Evolutionary conservation across 163 green algal species (phyloP).

Genomic region (Chloroidium sp.): DNA sequence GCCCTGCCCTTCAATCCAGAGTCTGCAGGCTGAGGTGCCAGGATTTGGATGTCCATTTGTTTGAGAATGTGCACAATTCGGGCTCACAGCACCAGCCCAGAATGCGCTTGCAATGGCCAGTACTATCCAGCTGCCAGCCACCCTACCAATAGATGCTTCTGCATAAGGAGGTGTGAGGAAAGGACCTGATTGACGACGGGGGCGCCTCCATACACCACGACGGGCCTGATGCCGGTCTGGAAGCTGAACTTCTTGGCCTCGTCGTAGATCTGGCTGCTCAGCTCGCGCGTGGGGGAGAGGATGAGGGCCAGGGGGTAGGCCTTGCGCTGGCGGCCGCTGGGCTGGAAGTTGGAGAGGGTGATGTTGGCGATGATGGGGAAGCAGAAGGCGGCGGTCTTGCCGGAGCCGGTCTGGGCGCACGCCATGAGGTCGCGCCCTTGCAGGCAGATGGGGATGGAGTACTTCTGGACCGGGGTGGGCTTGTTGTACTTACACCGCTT

Average conservation of each 20-base stretch:
- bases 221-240: constrained; percentile 81
- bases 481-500: constrained; percentile 92
- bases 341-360: constrained; percentile 24
- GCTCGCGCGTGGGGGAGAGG: constrained; percentile 90
- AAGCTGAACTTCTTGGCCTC: constrained; percentile 90
- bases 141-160: background rate
- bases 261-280: constrained; percentile 89
- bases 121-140: too few relatives aligned
- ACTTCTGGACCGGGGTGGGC: constrained; percentile 88
- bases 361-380: constrained; percentile 95
- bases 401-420: constrained; percentile 79
- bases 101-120: too few relatives aligned
- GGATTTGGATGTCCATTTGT: too few relatives aligned
- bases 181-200: constrained; percentile 17
- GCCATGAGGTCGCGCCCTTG: constrained; percentile 92
- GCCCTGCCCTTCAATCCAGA: too few relatives aligned
- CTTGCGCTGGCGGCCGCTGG: constrained; percentile 12
- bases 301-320: constrained; percentile 87
- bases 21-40: too few relatives aligned
- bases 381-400: constrained; percentile 91
- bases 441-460: constrained; percentile 93
- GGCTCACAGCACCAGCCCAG: too few relatives aligned
- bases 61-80: too few relatives aligned
- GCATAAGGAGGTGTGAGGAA: background rate
- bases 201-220: constrained; percentile 94